These are phyloP conservation scores for Penicillium freii DNA, from an alignment of 2,329 filamentous ascomycete genomes.

Conservation along the genomic window DNA sequence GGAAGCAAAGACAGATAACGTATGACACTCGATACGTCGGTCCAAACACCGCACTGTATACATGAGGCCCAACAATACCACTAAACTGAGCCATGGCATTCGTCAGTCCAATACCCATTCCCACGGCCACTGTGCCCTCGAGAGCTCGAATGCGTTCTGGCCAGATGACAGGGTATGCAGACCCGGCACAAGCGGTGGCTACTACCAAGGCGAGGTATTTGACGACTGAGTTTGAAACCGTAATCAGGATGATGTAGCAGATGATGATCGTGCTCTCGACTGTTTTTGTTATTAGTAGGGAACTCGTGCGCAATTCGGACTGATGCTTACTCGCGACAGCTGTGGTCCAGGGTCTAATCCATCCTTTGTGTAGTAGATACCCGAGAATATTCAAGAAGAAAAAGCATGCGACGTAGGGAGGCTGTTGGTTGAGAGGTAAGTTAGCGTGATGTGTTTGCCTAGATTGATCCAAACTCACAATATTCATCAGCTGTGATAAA, in stretches of 20 bases:
- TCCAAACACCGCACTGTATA: conserved; percentile 44
- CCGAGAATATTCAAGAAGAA: conserved; percentile 40
- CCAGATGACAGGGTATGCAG: conserved; percentile 47
- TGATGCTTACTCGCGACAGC: conserved; percentile 38
- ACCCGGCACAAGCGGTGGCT: conserved; percentile 38
- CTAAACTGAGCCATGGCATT: conserved; percentile 47
- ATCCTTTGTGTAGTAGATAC: conserved; percentile 36
- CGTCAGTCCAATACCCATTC: conserved; percentile 44
- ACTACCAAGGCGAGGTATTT: conserved; percentile 41
- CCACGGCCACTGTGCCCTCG: conserved; percentile 42
- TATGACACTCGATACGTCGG: conserved; percentile 41
- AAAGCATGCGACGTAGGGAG: conserved; percentile 41
- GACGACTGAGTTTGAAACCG: conserved; percentile 34
- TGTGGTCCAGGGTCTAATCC: conserved; percentile 40
- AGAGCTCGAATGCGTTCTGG: conserved; percentile 45
- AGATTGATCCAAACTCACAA: conserved; percentile 20
- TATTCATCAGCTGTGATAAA: conserved; percentile 47
- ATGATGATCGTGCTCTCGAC: conserved; percentile 40
- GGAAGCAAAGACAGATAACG: conserved; percentile 36
- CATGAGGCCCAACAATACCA: conserved; percentile 43
- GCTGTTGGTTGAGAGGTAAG: conserved; percentile 20
- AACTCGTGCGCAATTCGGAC: too few relatives aligned
- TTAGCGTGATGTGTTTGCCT: not conserved
- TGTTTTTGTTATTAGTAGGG: conserved; percentile 15
- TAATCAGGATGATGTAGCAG: conserved; percentile 43